Conservation (phyloP, 1,284 basidiomycete genomes). For the Neolentinus lepideus region DNA sequence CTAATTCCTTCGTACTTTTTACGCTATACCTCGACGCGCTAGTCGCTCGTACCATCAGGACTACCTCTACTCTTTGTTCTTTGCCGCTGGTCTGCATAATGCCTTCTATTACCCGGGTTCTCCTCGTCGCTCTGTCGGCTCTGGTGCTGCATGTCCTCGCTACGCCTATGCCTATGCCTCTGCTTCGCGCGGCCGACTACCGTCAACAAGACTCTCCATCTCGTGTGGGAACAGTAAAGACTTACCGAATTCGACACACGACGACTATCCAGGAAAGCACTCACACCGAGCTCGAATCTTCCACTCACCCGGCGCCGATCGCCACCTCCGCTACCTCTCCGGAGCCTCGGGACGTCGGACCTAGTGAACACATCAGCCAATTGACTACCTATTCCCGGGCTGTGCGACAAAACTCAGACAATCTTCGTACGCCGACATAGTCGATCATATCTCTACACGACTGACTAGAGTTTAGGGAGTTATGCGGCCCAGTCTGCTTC, state of each 20-base stretch:
- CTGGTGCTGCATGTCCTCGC: slow-evolving; percentile 18
- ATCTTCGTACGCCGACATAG: slow-evolving; percentile 15
- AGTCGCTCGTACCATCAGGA: neutral
- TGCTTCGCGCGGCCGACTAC: slow-evolving; percentile 8
- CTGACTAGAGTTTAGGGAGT: slow-evolving; percentile 18
- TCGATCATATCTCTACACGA: slow-evolving; percentile 2
- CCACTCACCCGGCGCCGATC: neutral
- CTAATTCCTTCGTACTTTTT: neutral
- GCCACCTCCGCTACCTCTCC: neutral
- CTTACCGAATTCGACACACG: neutral
- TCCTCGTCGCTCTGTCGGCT: slow-evolving; percentile 26
- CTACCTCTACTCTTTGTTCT: neutral
- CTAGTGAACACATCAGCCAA: slow-evolving; percentile 13
- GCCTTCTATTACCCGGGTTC: slow-evolving; percentile 28
- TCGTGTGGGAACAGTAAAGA: slow-evolving; percentile 1
- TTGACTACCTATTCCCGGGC: slow-evolving; percentile 17
- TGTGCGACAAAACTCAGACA: slow-evolving; percentile 16
- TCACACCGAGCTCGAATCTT: neutral
- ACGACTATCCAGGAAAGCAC: neutral
- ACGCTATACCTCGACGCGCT: neutral
- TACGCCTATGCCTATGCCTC: slow-evolving; percentile 28
- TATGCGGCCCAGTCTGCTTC: slow-evolving; percentile 25
- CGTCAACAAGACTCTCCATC: slow-evolving; percentile 8
- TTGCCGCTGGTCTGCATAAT: slow-evolving; percentile 13
- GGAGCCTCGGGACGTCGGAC: slow-evolving; percentile 2